Evolutionary conservation across 2,329 filamentous ascomycete genomes (phyloP).

Genomic region (Microdochium paspali): DNA sequence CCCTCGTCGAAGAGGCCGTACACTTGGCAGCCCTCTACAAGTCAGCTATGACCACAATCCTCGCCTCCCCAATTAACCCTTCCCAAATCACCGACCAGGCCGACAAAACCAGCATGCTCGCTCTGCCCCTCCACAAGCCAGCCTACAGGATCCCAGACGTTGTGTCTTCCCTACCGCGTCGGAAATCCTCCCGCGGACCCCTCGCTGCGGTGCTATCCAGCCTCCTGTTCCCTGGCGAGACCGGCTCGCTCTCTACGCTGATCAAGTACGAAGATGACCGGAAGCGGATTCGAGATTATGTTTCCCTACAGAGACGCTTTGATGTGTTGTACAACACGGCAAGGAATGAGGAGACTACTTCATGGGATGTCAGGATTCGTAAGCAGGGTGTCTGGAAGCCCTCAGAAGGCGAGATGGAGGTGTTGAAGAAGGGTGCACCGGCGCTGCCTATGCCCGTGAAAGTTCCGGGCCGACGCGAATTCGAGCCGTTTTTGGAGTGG

Average conservation of each 20-base stretch:
- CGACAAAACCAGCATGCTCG: slow-evolving; percentile 20
- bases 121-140: slow-evolving; percentile 18
- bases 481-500: slow-evolving; percentile 15
- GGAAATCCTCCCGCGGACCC: slow-evolving; percentile 19
- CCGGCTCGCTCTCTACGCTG: slow-evolving; percentile 23
- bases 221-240: slow-evolving; percentile 22
- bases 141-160: slow-evolving; percentile 15
- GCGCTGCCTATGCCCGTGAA: not conserved
- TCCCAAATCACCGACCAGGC: slow-evolving; percentile 13
- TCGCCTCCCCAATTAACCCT: no score
- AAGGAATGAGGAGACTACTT: slow-evolving; percentile 12
- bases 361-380: not conserved
- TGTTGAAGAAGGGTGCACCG: not conserved
- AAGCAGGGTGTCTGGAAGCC: not conserved
- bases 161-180: slow-evolving; percentile 23
- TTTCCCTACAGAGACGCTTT: slow-evolving; percentile 23
- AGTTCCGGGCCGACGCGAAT: not conserved
- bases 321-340: slow-evolving; percentile 21
- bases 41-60: slow-evolving; percentile 11
- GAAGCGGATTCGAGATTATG: slow-evolving; percentile 25
- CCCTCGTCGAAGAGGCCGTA: slow-evolving; percentile 3
- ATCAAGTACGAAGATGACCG: slow-evolving; percentile 27
- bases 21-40: slow-evolving; percentile 12
- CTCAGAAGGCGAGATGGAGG: not conserved
- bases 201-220: slow-evolving; percentile 20